Conservation (phyloP, 2,329 filamentous ascomycete species). For the Knufia fluminis region DNA sequence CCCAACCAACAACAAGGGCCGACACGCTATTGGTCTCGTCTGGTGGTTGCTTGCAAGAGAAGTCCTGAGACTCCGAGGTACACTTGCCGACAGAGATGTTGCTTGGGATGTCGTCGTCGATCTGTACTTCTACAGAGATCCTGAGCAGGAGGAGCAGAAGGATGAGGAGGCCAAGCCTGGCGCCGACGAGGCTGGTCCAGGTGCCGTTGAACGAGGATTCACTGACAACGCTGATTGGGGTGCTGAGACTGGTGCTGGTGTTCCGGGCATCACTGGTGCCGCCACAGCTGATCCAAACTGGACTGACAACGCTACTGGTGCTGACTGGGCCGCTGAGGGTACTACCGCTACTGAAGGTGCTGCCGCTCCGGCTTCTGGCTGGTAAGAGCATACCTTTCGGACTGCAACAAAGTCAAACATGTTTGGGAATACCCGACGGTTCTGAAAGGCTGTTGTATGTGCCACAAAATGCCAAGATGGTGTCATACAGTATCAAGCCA, state of each 20-base stretch:
- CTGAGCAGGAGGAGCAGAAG: constrained; percentile 98
- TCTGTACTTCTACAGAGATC: constrained; percentile 99
- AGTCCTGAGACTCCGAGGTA: constrained; percentile 97
- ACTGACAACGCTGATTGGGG: constrained; percentile 78
- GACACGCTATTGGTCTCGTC: constrained; percentile 94
- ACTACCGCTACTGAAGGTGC: constrained; percentile 37
- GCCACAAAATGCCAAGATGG: too few species aligned
- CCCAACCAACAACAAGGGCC: constrained; percentile 99
- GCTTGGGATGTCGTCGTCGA: constrained; percentile 99
- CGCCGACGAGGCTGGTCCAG: constrained; percentile 73
- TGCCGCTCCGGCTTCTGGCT: constrained; percentile 27
- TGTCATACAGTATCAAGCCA: too few species aligned
- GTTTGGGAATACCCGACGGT: too few species aligned
- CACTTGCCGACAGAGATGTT: constrained; percentile 87
- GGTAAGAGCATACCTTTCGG: constrained; percentile 25
- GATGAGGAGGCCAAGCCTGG: constrained; percentile 80
- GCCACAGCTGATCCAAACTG: constrained; percentile 51
- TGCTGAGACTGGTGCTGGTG: constrained; percentile 50
- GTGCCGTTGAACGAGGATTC: constrained; percentile 71
- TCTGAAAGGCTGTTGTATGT: too few species aligned
- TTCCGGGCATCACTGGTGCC: constrained; percentile 57
- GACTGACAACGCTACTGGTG: constrained; percentile 43
- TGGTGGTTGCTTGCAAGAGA: constrained; percentile 99
- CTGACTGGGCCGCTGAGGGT: constrained; percentile 37
- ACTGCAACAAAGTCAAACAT: not conserved